Evolutionary conservation across 2,329 filamentous ascomycete genomes (phyloP).

Genomic region (Xylaria sp.): DNA sequence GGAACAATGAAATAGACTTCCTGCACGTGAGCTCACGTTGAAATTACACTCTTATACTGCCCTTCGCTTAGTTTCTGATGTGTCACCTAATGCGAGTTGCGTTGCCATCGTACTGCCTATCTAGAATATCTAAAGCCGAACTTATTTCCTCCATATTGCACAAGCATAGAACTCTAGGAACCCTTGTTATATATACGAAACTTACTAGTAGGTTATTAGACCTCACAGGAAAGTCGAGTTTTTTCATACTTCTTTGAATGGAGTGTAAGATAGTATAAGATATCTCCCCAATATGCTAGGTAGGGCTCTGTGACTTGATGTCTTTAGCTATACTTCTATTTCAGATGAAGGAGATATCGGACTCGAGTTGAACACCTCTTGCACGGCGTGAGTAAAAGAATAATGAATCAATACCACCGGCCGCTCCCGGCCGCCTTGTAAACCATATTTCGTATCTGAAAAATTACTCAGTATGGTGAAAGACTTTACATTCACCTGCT

Average conservation of each 20-base stretch:
- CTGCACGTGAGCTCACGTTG: neutral
- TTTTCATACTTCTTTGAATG: neutral
- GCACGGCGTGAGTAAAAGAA: no score
- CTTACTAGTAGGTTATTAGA: neutral
- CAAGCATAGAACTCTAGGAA: neutral
- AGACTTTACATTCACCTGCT: no score
- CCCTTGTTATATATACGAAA: neutral
- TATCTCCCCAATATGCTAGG: neutral
- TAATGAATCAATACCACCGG: neutral
- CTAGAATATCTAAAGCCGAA: neutral
- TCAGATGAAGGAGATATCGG: neutral
- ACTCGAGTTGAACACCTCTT: neutral
- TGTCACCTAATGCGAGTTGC: neutral
- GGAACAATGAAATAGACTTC: neutral
- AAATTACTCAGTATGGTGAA: neutral
- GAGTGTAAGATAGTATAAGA: neutral
- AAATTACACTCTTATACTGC: neutral
- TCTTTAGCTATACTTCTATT: neutral
- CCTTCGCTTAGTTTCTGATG: neutral
- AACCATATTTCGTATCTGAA: neutral
- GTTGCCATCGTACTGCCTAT: conserved; percentile 6
- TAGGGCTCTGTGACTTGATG: neutral
- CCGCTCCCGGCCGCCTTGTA: neutral
- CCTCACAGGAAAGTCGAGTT: neutral
- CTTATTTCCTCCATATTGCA: neutral